A percentile compares a stretch with the other conserved stretches of the same genome.
Evolutionary conservation across 257 asterid genomes (phyloP).

Genomic region (Ophiorrhiza pumila): DNA sequence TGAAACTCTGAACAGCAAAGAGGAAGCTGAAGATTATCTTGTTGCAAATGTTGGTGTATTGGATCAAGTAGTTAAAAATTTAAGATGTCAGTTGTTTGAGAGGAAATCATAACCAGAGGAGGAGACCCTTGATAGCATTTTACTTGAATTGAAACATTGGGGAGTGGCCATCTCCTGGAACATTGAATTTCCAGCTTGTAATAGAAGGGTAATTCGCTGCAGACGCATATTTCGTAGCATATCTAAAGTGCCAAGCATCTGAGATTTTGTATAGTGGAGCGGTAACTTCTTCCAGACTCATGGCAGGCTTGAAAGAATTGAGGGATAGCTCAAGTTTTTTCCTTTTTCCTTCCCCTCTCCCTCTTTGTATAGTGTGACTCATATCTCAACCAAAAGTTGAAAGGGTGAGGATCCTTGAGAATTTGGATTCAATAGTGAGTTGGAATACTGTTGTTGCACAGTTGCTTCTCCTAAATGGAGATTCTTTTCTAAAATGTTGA

Average conservation of each 20-base stretch:
- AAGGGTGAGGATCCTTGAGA: too few species aligned
- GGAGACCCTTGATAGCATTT: slow-evolving; percentile 9
- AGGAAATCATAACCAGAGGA: slow-evolving; percentile 24
- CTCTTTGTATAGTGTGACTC: too few species aligned
- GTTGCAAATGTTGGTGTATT: slow-evolving; percentile 47
- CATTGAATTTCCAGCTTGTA: not conserved
- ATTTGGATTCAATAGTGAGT: too few species aligned
- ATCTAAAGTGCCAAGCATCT: not conserved
- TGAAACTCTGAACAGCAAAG: slow-evolving; percentile 42
- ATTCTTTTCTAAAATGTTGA: too few species aligned
- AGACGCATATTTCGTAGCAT: not conserved
- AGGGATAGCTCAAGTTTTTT: too few species aligned
- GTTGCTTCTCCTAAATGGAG: too few species aligned
- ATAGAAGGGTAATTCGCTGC: not conserved
- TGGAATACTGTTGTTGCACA: too few species aligned
- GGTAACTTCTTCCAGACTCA: not conserved
- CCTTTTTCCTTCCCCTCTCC: too few species aligned
- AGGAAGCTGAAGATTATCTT: slow-evolving; percentile 61
- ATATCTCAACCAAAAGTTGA: too few species aligned
- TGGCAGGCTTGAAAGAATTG: not conserved
- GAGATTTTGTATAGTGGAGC: not conserved
- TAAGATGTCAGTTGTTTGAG: slow-evolving; percentile 58
- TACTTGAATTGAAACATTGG: not conserved
- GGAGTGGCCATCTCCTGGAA: not conserved
- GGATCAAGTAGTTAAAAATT: slow-evolving; percentile 48